Evolutionary conservation across 1,284 basidiomycete species (phyloP).

Genomic region (Leccinum insolens): DNA sequence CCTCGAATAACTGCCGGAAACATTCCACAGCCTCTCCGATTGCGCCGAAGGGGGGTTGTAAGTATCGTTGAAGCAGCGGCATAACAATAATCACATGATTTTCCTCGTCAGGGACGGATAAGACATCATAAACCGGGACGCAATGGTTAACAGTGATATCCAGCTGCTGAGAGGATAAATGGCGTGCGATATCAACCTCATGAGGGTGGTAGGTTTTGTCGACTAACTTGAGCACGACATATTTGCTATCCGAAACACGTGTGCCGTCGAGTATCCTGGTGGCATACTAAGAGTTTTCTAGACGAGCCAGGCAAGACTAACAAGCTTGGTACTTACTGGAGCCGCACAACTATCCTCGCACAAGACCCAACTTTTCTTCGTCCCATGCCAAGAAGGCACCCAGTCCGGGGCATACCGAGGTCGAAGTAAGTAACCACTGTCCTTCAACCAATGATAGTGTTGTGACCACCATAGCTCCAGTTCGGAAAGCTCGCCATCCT

Average conservation of each 20-base stretch:
- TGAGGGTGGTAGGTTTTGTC: slow-evolving; percentile 16
- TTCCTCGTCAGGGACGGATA: slow-evolving; percentile 19
- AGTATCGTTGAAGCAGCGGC: slow-evolving; percentile 31
- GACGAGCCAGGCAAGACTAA: background rate
- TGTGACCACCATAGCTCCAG: slow-evolving; percentile 31
- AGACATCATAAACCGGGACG: slow-evolving; percentile 36
- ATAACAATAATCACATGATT: slow-evolving; percentile 31
- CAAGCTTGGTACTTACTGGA: background rate
- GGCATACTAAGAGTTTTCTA: background rate
- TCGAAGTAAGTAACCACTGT: slow-evolving; percentile 39
- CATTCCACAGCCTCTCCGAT: slow-evolving; percentile 37
- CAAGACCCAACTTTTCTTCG: slow-evolving; percentile 6
- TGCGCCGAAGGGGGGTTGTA: slow-evolving; percentile 23
- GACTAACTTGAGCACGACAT: slow-evolving; percentile 37
- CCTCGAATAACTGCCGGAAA: slow-evolving; percentile 40
- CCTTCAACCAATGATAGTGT: slow-evolving; percentile 36
- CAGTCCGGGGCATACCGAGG: slow-evolving; percentile 39
- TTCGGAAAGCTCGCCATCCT: slow-evolving; percentile 13
- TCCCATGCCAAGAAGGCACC: slow-evolving; percentile 37
- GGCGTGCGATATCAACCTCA: slow-evolving; percentile 31
- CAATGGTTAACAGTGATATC: slow-evolving; percentile 33
- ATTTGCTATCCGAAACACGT: slow-evolving; percentile 31
- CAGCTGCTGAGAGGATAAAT: slow-evolving; percentile 19
- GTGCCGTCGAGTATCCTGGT: slow-evolving; percentile 18
- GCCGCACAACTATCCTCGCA: slow-evolving; percentile 31